These are phyloP conservation scores for Syzygium grande DNA, from an alignment of 345 rosid genomes.

Conservation along the genomic window DNA sequence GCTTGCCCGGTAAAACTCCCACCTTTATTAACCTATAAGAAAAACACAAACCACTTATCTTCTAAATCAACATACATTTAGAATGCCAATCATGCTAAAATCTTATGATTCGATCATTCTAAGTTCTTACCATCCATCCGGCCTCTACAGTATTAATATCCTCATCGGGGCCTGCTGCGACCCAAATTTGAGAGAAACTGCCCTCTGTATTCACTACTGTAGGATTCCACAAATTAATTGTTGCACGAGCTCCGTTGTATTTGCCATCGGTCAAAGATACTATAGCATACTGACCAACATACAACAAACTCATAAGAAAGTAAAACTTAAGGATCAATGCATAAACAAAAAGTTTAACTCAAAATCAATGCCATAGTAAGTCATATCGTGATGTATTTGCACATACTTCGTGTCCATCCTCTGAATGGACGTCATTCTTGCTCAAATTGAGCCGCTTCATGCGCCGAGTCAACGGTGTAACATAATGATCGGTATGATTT, in stretches of 20 bases:
- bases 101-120: neutral
- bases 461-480: neutral
- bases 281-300: neutral
- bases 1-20: neutral
- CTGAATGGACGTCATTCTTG: neutral
- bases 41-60: neutral
- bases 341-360: neutral
- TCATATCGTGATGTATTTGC: neutral
- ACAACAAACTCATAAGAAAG: neutral
- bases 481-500: neutral
- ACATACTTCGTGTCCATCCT: neutral
- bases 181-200: slow-evolving; percentile 1
- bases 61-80: neutral
- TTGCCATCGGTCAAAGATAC: neutral
- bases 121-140: neutral
- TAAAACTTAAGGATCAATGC: neutral
- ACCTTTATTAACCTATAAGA: neutral
- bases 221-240: neutral
- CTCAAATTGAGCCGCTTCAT: neutral
- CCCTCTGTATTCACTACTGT: neutral
- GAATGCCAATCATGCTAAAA: neutral
- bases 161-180: neutral
- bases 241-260: neutral
- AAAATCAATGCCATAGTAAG: neutral
- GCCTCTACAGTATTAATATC: neutral